phyloP scores from a whole-genome alignment of 2,329 filamentous ascomycete species.

The Bipolaris sorokiniana region DNA sequence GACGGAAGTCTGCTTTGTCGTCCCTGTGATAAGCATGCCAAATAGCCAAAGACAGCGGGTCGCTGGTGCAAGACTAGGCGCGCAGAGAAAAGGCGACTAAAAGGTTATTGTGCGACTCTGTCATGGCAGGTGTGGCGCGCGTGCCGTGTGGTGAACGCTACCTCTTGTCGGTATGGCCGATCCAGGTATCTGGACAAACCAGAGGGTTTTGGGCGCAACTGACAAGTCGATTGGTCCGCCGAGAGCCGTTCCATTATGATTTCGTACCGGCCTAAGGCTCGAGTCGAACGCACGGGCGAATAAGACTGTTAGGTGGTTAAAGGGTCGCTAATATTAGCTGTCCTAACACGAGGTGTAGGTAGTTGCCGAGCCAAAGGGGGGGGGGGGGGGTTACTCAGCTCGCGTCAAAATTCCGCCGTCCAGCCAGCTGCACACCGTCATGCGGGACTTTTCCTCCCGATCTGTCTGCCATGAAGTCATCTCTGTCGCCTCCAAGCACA shows the following conservation, averaged over 20 bases:
- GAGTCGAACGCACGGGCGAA: conserved; percentile 25
- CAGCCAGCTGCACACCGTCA: conserved; percentile 10
- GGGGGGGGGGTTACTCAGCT: conserved; percentile 44
- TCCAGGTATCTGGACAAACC: conserved; percentile 4
- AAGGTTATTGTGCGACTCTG: conserved; percentile 13
- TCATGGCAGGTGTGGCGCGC: conserved; percentile 12
- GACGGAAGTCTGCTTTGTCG: conserved; percentile 26
- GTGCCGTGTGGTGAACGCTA: conserved; percentile 18
- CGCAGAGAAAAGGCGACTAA: conserved; percentile 21
- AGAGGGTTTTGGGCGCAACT: conserved; percentile 20
- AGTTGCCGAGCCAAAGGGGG: conserved; percentile 21
- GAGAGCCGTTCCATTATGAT: conserved; percentile 12
- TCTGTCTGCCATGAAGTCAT: conserved; percentile 37
- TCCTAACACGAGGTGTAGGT: conserved; percentile 33
- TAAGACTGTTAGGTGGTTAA: conserved; percentile 24
- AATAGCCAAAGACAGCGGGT: conserved; percentile 25
- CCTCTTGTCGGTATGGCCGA: conserved; percentile 9
- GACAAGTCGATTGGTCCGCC: conserved; percentile 16
- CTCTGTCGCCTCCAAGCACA: conserved; percentile 5
- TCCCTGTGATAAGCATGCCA: conserved; percentile 39
- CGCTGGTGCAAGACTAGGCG: conserved; percentile 19
- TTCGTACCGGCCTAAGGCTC: conserved; percentile 18
- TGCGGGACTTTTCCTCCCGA: conserved; percentile 18
- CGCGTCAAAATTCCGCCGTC: conserved; percentile 27
- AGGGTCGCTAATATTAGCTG: conserved; percentile 43